These are phyloP conservation scores for Elsinoe perseae DNA, from an alignment of 2,329 filamentous ascomycete species.

Conservation along the genomic window DNA sequence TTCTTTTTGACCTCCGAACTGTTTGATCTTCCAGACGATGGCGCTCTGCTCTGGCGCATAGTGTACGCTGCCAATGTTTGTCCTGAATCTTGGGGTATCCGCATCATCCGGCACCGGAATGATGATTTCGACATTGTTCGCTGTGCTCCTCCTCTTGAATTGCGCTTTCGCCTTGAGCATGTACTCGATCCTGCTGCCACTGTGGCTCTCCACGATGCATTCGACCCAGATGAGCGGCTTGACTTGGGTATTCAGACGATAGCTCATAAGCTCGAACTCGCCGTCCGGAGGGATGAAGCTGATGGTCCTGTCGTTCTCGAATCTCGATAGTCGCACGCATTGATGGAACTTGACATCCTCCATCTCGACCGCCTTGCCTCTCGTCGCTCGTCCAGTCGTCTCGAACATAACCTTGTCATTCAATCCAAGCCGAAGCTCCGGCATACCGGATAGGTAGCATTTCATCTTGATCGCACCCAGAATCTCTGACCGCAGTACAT, in stretches of 20 bases:
- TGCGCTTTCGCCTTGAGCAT: constrained; percentile 98
- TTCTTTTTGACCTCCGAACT: constrained; percentile 96
- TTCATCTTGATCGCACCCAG: constrained; percentile 99
- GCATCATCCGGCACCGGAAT: constrained; percentile 97
- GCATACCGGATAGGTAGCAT: constrained; percentile 97
- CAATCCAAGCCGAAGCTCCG: constrained; percentile 82
- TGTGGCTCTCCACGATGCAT: constrained; percentile 93
- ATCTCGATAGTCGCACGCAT: constrained; percentile 87
- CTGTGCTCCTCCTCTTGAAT: constrained; percentile 94
- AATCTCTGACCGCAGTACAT: constrained; percentile 92
- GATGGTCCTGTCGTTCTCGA: constrained; percentile 97
- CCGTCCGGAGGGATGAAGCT: constrained; percentile 98
- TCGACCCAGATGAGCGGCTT: constrained; percentile 99
- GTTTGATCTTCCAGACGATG: constrained; percentile 99
- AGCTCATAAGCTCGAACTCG: constrained; percentile 99
- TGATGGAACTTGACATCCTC: constrained; percentile 99
- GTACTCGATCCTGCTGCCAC: constrained; percentile 91
- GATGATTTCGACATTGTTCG: constrained; percentile 97
- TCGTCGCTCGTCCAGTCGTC: constrained; percentile 84
- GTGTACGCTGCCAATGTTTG: constrained; percentile 93
- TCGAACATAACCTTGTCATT: constrained; percentile 99
- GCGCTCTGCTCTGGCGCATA: constrained; percentile 96
- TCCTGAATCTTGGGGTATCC: constrained; percentile 90
- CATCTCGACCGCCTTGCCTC: constrained; percentile 98
- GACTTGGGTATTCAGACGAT: constrained; percentile 95